phyloP scores from a whole-genome alignment of 2,329 filamentous ascomycete genomes.

The Botrytis porri region DNA sequence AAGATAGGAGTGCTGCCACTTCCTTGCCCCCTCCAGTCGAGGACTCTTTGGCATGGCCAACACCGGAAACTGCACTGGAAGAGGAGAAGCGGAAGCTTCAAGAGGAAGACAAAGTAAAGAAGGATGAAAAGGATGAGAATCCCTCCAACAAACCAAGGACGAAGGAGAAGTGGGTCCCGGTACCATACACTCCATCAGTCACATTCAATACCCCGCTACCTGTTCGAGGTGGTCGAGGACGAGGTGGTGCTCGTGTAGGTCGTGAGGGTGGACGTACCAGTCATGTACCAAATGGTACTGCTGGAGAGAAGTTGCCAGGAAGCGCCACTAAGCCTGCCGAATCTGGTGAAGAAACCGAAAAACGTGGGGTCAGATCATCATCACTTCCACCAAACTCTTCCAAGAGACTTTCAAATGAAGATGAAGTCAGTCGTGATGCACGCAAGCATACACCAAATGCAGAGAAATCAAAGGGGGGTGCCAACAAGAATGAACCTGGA shows the following conservation, averaged over 20 bases:
- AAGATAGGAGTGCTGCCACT: conserved; percentile 36
- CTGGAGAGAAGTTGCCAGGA: conserved; percentile 33
- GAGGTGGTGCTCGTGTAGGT: conserved; percentile 42
- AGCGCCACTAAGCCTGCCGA: conserved; percentile 19
- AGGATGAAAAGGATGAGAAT: conserved; percentile 60
- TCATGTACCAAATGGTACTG: conserved; percentile 28
- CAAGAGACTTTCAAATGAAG: conserved; percentile 30
- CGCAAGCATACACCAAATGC: conserved; percentile 30
- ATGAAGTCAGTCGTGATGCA: conserved; percentile 27
- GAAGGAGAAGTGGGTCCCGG: conserved; percentile 82
- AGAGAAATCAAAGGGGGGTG: conserved; percentile 32
- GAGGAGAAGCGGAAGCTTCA: conserved; percentile 73
- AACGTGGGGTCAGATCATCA: conserved; percentile 29
- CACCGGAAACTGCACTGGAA: conserved; percentile 73
- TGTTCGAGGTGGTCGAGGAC: conserved; percentile 54
- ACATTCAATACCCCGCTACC: conserved; percentile 82
- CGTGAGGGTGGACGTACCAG: conserved; percentile 42
- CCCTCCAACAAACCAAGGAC: conserved; percentile 53
- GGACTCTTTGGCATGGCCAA: conserved; percentile 84
- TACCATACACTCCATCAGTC: conserved; percentile 80
- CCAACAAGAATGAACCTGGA: conserved; percentile 29
- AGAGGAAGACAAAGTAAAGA: conserved; percentile 63
- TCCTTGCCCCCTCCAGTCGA: conserved; percentile 62
- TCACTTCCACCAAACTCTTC: conserved; percentile 36
- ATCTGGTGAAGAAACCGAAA: conserved; percentile 27